Evolutionary conservation across 2,329 filamentous ascomycete species (phyloP).

Genomic region (Epicoccum sorghinum): DNA sequence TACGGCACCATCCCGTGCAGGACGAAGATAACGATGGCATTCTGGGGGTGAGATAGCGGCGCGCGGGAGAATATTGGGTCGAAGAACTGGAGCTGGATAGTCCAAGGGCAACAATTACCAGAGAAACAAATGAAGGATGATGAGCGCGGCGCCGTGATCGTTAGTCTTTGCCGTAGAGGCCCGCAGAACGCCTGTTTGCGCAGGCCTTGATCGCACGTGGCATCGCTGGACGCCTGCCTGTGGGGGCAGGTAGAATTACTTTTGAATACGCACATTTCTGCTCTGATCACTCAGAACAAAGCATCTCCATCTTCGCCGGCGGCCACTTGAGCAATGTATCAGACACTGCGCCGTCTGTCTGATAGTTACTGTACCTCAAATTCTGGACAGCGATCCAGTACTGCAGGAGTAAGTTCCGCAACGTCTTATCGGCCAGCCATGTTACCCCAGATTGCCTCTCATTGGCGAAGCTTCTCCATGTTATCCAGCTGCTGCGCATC

Average conservation of each 20-base stretch:
- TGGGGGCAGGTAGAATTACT: constrained; percentile 11
- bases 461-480: constrained; percentile 24
- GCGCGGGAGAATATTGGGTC: background rate
- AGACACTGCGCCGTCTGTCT: background rate
- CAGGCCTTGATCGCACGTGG: constrained; percentile 2
- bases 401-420: constrained; percentile 3
- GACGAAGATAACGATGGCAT: constrained; percentile 8
- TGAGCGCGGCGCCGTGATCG: background rate
- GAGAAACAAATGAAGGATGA: background rate
- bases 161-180: background rate
- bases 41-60: background rate
- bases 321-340: constrained; percentile 6
- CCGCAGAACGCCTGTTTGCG: background rate
- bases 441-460: constrained; percentile 12
- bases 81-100: background rate
- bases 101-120: background rate
- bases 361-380: background rate
- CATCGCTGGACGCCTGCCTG: background rate
- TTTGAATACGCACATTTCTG: background rate
- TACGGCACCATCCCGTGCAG: constrained; percentile 9
- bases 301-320: constrained; percentile 13
- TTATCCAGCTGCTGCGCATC: constrained; percentile 32
- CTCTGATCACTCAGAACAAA: constrained; percentile 4
- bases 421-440: constrained; percentile 27
- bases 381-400: constrained; percentile 1